A percentile compares a stretch with the other conserved stretches of the same genome.
phyloP scores from a whole-genome alignment of 1,284 basidiomycete genomes.

The Ceratobasidium sp. region DNA sequence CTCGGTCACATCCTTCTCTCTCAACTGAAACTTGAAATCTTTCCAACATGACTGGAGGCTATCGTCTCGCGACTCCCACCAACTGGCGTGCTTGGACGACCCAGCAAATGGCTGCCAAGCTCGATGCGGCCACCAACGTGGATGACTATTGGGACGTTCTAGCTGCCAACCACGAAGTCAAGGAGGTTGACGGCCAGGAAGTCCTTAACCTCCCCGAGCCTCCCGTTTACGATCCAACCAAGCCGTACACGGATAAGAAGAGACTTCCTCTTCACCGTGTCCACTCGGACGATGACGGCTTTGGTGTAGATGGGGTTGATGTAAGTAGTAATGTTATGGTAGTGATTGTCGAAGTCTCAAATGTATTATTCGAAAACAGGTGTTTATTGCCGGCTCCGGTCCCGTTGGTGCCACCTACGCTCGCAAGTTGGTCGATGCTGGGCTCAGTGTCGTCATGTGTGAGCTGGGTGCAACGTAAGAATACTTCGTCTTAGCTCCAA shows the following conservation, averaged over 20 bases:
- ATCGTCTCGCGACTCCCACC: background rate
- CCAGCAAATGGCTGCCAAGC: background rate
- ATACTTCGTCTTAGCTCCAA: background rate
- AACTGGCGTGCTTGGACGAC: background rate
- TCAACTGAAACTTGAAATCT: background rate
- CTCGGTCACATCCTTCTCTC: background rate
- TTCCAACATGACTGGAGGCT: background rate
- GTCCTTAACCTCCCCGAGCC: background rate
- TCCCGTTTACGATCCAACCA: background rate
- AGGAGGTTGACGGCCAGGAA: background rate
- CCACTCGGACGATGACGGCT: background rate
- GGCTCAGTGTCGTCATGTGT: conserved; percentile 38
- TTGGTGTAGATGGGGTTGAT: background rate
- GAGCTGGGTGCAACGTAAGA: conserved; percentile 1
- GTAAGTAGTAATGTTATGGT: background rate
- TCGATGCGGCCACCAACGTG: background rate
- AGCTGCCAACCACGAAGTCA: background rate
- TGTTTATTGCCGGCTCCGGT: conserved; percentile 48
- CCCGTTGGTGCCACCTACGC: conserved; percentile 49
- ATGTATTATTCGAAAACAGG: conserved; percentile 30
- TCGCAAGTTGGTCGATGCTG: conserved; percentile 46
- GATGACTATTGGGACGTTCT: no score
- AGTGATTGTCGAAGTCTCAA: background rate
- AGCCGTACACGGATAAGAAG: background rate
- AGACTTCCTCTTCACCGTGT: background rate